These are phyloP conservation scores for Phytophthora agathidicida DNA, from an alignment of 352 stramenopile genomes.

Conservation along the genomic window DNA sequence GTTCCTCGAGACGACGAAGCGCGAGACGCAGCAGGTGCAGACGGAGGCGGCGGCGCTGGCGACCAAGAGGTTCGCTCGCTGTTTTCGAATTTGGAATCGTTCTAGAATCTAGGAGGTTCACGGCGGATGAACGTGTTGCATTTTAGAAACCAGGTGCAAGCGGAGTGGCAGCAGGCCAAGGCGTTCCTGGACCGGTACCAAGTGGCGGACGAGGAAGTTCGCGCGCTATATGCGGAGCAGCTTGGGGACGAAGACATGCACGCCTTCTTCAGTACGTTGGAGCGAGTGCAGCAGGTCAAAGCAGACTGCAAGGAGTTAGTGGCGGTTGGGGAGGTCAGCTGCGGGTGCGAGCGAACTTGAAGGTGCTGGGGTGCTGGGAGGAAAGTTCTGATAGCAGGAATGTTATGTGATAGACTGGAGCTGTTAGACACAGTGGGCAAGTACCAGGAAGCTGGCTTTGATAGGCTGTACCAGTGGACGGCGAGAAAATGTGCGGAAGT, in stretches of 20 bases:
- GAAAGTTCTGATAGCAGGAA: neutral
- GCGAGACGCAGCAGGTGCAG: conserved; percentile 70
- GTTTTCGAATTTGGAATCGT: conserved; percentile 9
- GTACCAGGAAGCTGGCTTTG: conserved; percentile 87
- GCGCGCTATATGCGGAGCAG: conserved; percentile 46
- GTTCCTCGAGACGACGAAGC: conserved; percentile 69
- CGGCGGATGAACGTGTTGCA: conserved; percentile 8
- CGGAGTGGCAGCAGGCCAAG: conserved; percentile 53
- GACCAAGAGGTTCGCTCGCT: conserved; percentile 43
- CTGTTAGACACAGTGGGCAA: conserved; percentile 84
- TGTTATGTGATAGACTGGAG: conserved; percentile 62
- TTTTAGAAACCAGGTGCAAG: conserved; percentile 53
- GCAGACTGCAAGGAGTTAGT: conserved; percentile 71
- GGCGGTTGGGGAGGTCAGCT: conserved; percentile 43
- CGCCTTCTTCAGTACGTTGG: conserved; percentile 72
- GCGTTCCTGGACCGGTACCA: conserved; percentile 78
- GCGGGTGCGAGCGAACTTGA: conserved; percentile 30
- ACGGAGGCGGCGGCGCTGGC: conserved; percentile 53
- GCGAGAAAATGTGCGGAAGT: conserved; percentile 76
- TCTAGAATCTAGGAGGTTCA: neutral
- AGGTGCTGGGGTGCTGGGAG: neutral
- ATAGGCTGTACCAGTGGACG: conserved; percentile 90
- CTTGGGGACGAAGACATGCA: conserved; percentile 54
- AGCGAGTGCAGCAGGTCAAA: conserved; percentile 76
- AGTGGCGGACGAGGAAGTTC: conserved; percentile 70